phyloP scores from a whole-genome alignment of 345 rosid species.

The Salix koriyanagi region DNA sequence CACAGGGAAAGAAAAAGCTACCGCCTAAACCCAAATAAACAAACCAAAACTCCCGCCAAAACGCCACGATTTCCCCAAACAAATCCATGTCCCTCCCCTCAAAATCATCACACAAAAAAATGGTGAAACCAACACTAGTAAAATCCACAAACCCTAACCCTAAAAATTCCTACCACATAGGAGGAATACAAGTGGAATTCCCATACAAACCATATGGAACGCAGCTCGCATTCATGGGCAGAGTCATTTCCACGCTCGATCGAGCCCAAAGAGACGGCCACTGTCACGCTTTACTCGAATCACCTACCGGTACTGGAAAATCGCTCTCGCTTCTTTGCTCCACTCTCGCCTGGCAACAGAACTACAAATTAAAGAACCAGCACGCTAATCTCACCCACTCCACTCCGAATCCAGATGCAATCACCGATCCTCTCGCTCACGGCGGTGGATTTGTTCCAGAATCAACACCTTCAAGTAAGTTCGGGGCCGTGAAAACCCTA shows the following conservation, averaged over 20 bases:
- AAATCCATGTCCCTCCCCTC: background rate
- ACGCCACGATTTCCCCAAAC: background rate
- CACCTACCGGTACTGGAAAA: conserved; percentile 96
- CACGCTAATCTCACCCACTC: conserved; percentile 39
- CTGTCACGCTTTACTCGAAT: conserved; percentile 88
- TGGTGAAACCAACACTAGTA: conserved; percentile 31
- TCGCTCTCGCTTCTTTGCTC: conserved; percentile 97
- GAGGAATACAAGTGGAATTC: conserved; percentile 77
- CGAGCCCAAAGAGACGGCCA: conserved; percentile 83
- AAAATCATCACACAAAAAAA: conserved; percentile 1
- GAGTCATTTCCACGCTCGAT: conserved; percentile 85
- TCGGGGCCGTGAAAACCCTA: background rate
- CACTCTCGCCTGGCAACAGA: conserved; percentile 86
- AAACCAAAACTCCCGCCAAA: conserved; percentile 6
- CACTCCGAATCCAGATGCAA: conserved; percentile 61
- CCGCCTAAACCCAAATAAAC: conserved; percentile 2
- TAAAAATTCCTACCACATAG: conserved; percentile 48
- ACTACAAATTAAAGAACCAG: conserved; percentile 37
- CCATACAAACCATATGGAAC: conserved; percentile 94
- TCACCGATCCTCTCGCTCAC: conserved; percentile 64
- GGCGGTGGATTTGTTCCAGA: conserved; percentile 94
- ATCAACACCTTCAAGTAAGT: conserved; percentile 63
- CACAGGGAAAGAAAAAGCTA: background rate
- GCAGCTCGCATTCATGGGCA: conserved; percentile 92
- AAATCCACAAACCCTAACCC: conserved; percentile 31